Evolutionary conservation across 768 basidiomycete genomes (phyloP), one percentile per base, ranked within the genome.

Genomic region (Stropharia rugosoannulata): DNA sequence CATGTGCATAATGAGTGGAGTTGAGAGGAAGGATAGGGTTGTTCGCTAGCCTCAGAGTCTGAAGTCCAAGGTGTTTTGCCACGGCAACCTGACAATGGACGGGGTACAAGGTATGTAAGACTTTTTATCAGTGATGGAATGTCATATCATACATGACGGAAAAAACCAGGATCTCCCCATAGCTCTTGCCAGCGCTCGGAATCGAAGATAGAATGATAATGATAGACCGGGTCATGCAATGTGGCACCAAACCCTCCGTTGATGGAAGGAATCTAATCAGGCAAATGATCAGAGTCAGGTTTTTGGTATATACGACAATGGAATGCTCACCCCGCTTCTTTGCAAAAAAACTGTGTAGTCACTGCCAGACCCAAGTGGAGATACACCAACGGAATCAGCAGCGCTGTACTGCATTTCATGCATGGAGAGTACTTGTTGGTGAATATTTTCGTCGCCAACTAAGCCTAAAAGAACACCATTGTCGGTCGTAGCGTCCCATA

Each of bases 321-420:
- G 44, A 8, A 35, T 19, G 65, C 72, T 40, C 63, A 77, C 77
- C 36, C 77, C 79, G 38, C 77, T 66, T 40, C 86, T 77, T 68
- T 97, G 90, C 64, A 97, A 71, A 74, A 95, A 96, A 7, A 93
- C 88, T 0, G 95, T 96, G 60, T 82, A 97, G 69, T 97, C 95
- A 55, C 90, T 92, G 16, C 91, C 91, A 49, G 85, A 88, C 12
- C 92, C 92, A 27, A 93, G 71, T 13, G 89, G 80, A 0, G 54
- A 58, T 29, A 93, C 70, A 8, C 79, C 82, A 9, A 66, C 55
- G 29, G 50, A 49, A 48, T 69, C 68, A 27, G 56, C 63, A 9
- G 73, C 70, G 5, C 62, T 61, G 41, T 76, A 50, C 39, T 77
- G 78, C 42, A 78, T 80, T 5, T 66, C 64, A 46, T 81, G 79